A percentile compares a stretch with the other conserved stretches of the same genome.
Evolutionary conservation across 108 stramenopile genomes (phyloP).

Genomic region (Poteriospumella lacustris): DNA sequence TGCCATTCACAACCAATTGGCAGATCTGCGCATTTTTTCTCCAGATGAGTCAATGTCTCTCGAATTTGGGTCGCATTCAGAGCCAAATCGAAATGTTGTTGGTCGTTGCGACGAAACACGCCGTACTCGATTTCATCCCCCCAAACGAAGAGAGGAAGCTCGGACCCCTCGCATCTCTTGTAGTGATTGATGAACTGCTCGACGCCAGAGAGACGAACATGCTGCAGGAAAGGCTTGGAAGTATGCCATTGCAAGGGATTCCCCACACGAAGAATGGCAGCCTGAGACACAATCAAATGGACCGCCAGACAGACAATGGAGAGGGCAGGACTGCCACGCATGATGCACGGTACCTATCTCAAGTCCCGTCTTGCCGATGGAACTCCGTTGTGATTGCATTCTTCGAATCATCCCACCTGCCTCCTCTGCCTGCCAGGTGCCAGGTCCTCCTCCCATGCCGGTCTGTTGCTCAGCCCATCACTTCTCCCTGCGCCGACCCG

Average conservation of each 20-base stretch:
- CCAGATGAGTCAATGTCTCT: neutral
- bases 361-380: too few species aligned
- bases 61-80: neutral
- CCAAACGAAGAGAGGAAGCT: neutral
- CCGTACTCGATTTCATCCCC: constrained; percentile 17
- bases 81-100: neutral
- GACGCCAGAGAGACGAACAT: neutral
- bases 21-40: neutral
- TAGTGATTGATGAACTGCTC: neutral
- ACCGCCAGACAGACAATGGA: too few species aligned
- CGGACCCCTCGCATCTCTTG: neutral
- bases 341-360: too few species aligned
- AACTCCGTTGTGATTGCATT: too few species aligned
- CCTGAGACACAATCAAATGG: too few species aligned
- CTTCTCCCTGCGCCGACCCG: too few species aligned
- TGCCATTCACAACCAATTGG: constrained; percentile 23
- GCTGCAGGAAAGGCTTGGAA: neutral
- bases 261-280: neutral
- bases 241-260: neutral
- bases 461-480: too few species aligned
- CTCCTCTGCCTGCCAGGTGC: too few species aligned
- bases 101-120: neutral
- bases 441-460: too few species aligned
- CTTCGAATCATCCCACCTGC: too few species aligned
- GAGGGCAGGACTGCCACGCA: too few species aligned